phyloP scores from a whole-genome alignment of 768 basidiomycete genomes.

The Cystofilobasidium capitatum region DNA sequence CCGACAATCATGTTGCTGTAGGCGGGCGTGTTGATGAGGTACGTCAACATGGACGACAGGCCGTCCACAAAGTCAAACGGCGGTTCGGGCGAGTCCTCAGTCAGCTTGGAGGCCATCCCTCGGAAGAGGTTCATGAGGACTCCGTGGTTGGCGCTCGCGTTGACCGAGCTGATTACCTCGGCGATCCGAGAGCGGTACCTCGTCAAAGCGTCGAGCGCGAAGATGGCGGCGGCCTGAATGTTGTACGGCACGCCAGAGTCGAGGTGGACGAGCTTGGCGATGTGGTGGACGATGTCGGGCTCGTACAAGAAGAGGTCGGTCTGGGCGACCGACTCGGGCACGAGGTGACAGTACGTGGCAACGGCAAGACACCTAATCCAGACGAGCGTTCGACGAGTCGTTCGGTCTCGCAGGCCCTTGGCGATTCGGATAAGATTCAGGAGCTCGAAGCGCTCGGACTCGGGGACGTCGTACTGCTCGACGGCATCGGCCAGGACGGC shows the following conservation, averaged over 20 bases:
- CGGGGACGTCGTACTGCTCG: conserved; percentile 58
- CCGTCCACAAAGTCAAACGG: conserved; percentile 52
- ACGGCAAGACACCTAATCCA: conserved; percentile 73
- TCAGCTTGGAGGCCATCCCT: conserved; percentile 63
- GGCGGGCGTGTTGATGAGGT: conserved; percentile 69
- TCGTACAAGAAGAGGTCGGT: conserved; percentile 85
- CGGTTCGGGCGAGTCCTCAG: conserved; percentile 34
- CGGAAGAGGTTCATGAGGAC: conserved; percentile 81
- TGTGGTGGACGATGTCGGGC: conserved; percentile 77
- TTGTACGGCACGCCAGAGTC: conserved; percentile 52
- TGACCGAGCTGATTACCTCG: conserved; percentile 81
- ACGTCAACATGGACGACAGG: conserved; percentile 73
- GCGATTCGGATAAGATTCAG: conserved; percentile 75
- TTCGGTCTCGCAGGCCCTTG: conserved; percentile 52
- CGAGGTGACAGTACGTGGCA: conserved; percentile 75
- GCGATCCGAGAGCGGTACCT: conserved; percentile 71
- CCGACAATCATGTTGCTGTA: conserved; percentile 91
- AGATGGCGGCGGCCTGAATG: conserved; percentile 74
- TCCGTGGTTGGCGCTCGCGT: conserved; percentile 93
- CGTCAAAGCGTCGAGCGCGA: conserved; percentile 80
- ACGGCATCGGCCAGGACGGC: conserved; percentile 65
- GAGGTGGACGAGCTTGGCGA: conserved; percentile 73
- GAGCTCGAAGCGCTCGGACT: conserved; percentile 76
- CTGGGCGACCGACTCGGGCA: conserved; percentile 61
- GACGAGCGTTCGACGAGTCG: conserved; percentile 64